Evolutionary conservation across 2,329 filamentous ascomycete species (phyloP), one percentile per base, ranked within the genome.

Genomic region (Fusarium stilboides): DNA sequence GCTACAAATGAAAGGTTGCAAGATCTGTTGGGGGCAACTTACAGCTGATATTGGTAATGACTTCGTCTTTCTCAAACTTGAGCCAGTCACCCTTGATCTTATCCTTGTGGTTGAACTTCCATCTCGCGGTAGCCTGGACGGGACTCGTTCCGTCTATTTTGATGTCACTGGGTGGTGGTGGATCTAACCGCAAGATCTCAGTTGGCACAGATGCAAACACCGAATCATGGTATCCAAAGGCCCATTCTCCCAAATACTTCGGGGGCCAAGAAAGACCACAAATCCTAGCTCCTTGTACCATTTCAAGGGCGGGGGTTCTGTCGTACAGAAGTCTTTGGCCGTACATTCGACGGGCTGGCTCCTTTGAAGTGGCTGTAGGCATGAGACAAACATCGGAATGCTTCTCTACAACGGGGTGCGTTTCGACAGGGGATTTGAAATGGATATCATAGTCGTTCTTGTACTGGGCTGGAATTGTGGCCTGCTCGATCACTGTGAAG

Each of bases 21-120:
- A 14, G 13, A 26, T 34, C 7, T 34, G 13, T 12, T 6, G 20
- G 12, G 28, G 22, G 24, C 8, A 34, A 82, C 85, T 81, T 74
- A 85, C 85, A 87, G 53, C 79, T 80, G 24, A 88, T 93, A 78
- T 90, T 93, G 68, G 84, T 88, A 17, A 92, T 90, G 5, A 85
- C 82, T 66, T 92, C 90, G 20, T 88, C 88, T 74, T 90, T 91
- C 31, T 90, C 89, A 73, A 92, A 87, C 67, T 80, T 83, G n/a
- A 89, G 78, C 87, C 87, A 89, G 13, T 82, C 76, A 28, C 80
- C 80, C 22, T 77, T 79, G 20, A 28, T 54, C 53, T 65, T 75
- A 12, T 82, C 80, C 66, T 82, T 84, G 36, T 82, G 80, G 49
- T 80, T 78, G 77, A 86, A 88, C 75, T 82, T 87, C 86, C 86